Evolutionary conservation across 306 rosid genomes (phyloP).

Genomic region (Prunus davidiana): DNA sequence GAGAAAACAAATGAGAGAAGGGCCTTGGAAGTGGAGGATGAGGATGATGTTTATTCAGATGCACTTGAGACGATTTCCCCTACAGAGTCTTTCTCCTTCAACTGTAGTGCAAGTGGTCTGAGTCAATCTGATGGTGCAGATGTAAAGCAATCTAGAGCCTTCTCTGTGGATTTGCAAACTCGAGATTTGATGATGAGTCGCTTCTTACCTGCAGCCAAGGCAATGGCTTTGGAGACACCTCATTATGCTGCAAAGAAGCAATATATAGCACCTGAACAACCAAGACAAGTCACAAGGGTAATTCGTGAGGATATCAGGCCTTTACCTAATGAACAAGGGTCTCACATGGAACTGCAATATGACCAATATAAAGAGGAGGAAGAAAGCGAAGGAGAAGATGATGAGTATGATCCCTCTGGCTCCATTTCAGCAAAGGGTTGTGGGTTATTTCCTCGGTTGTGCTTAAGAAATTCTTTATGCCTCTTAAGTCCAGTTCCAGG

Average conservation of each 20-base stretch:
- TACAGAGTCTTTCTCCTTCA: conserved; percentile 60
- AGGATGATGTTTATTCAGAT: conserved; percentile 57
- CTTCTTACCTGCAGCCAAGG: conserved; percentile 95
- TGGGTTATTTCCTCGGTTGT: conserved; percentile 57
- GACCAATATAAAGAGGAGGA: conserved; percentile 44
- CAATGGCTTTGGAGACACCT: conserved; percentile 75
- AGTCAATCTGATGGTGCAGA: conserved; percentile 52
- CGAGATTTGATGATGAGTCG: conserved; percentile 91
- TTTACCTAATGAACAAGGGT: conserved; percentile 23
- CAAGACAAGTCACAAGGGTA: conserved; percentile 48
- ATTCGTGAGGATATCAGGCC: conserved; percentile 43
- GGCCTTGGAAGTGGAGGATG: conserved; percentile 33
- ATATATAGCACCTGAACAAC: conserved; percentile 43
- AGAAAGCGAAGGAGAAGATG: conserved; percentile 58
- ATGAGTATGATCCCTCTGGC: conserved; percentile 40
- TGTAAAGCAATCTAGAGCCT: conserved; percentile 45
- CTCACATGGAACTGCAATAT: conserved; percentile 44
- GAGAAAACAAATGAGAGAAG: conserved; percentile 33
- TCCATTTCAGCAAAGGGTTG: conserved; percentile 66
- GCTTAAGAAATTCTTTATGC: conserved; percentile 66
- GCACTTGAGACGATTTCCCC: conserved; percentile 59
- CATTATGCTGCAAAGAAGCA: conserved; percentile 65
- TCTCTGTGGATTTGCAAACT: conserved; percentile 62
- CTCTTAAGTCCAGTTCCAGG: conserved; percentile 59
- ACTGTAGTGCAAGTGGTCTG: conserved; percentile 67